Evolutionary conservation across 768 basidiomycete genomes (phyloP), one percentile per base, ranked within the genome.

Genomic region (Tylopilus subfusipes): DNA sequence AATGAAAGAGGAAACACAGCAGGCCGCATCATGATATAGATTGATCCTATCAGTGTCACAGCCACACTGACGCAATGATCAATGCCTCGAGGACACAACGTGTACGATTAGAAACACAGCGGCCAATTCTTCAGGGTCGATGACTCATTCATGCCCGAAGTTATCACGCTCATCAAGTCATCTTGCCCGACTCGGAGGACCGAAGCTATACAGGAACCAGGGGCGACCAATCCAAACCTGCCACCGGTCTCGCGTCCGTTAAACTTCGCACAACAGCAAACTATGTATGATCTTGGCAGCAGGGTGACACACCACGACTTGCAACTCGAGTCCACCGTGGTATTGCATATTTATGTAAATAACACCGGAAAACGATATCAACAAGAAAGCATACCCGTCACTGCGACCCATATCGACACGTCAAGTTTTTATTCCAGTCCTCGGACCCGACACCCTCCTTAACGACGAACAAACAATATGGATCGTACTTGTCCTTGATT

Each of bases 401-500:
- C 33, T 34, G 33, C 16, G 14, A 34, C 14, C 13, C 12, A 16
- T 5, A 34, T 18, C 13, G 33, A 34, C 31, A 33, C 33, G 33
- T 34, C 33, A 34, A 34, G 13, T 34, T 14, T 14, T 34, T 18
- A 18, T 34, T 34, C 33, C 33, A 34, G 33, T 14, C 33, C 13
- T 34, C 33, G 33, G 33, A 34, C 16, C 78, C 80, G 1, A 82
- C 78, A 1, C 80, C 82, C 21, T 69, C 64, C 0, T 63, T 53
- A 18, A 81, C 76, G 6, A 81, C 63, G 59, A 82, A 82, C 12
- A 82, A 50, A 24, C 61, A 69, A 12, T 65, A 52, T 0, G 79
- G 75, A 61, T 83, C 81, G 48, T 79, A 78, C 55, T 63, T 70
- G 6, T 60, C 27, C 60, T 82, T 82, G 63, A 82, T 77, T 1